These are phyloP conservation scores for Cyclanthera cordifolia DNA, from an alignment of 306 rosid species.

Conservation along the genomic window DNA sequence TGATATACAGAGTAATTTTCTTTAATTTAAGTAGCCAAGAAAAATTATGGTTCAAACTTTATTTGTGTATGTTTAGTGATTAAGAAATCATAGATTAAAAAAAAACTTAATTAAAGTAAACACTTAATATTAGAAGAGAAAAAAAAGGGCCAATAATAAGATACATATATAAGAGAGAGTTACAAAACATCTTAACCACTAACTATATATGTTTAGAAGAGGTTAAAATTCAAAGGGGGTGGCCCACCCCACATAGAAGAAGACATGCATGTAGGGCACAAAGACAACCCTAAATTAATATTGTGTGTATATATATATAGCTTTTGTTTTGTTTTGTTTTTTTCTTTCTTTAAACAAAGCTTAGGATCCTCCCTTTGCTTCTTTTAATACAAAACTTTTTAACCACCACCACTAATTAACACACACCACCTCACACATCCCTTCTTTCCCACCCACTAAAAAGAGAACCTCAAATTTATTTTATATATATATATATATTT, in stretches of 20 bases:
- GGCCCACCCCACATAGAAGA: constrained; percentile 5
- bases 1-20: too few species aligned
- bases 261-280: constrained; percentile 14
- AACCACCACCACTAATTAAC: constrained; percentile 9
- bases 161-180: too few species aligned
- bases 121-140: too few species aligned
- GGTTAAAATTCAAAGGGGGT: not conserved
- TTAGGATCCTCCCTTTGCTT: constrained; percentile 31
- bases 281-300: constrained; percentile 12
- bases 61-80: too few species aligned
- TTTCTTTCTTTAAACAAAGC: constrained; percentile 22
- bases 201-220: not conserved
- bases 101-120: too few species aligned
- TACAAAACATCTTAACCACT: too few species aligned
- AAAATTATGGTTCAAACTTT: too few species aligned
- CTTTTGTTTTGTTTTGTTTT: constrained; percentile 11
- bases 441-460: not conserved
- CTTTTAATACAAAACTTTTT: constrained; percentile 18
- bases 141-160: too few species aligned
- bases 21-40: too few species aligned
- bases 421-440: not conserved
- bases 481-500: too few species aligned
- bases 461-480: not conserved
- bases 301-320: constrained; percentile 7
- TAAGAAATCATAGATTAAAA: too few species aligned